phyloP scores from a whole-genome alignment of 192 early-diverging fungal species.

The Piromyces finnis region DNA sequence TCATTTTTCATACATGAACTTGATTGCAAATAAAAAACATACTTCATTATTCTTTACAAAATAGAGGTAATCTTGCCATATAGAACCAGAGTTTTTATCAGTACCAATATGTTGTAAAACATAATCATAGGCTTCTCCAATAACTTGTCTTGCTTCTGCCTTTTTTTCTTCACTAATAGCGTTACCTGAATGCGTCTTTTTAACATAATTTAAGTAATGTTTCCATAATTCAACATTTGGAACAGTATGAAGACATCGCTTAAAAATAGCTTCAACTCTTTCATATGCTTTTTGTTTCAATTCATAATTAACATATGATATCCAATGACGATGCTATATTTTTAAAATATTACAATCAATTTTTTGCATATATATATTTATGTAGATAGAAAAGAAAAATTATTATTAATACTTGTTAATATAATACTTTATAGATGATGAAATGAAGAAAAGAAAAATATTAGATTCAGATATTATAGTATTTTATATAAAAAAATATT shows the following conservation, averaged over 20 bases:
- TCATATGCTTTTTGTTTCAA: slow-evolving; percentile 52
- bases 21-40: too few relatives aligned
- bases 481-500: too few relatives aligned
- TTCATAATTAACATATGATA: slow-evolving; percentile 65
- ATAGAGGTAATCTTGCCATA: slow-evolving; percentile 76
- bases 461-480: too few relatives aligned
- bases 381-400: too few relatives aligned
- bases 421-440: too few relatives aligned
- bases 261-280: slow-evolving; percentile 69
- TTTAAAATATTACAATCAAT: too few relatives aligned
- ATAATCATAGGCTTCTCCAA: slow-evolving; percentile 74
- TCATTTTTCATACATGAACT: too few relatives aligned
- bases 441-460: too few relatives aligned
- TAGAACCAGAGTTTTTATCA: slow-evolving; percentile 69
- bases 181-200: slow-evolving; percentile 5
- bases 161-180: slow-evolving; percentile 8
- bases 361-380: too few relatives aligned
- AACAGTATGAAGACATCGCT: slow-evolving; percentile 57
- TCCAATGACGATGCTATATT: slow-evolving; percentile 48
- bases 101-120: slow-evolving; percentile 71
- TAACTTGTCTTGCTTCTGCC: slow-evolving; percentile 41
- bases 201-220: slow-evolving; percentile 75
- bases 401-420: too few relatives aligned
- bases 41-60: slow-evolving; percentile 64
- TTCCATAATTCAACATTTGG: slow-evolving; percentile 75